Base-by-base conservation (phyloP, 192 early-diverging fungal genomes). In the Kappamyces sp. region DNA sequence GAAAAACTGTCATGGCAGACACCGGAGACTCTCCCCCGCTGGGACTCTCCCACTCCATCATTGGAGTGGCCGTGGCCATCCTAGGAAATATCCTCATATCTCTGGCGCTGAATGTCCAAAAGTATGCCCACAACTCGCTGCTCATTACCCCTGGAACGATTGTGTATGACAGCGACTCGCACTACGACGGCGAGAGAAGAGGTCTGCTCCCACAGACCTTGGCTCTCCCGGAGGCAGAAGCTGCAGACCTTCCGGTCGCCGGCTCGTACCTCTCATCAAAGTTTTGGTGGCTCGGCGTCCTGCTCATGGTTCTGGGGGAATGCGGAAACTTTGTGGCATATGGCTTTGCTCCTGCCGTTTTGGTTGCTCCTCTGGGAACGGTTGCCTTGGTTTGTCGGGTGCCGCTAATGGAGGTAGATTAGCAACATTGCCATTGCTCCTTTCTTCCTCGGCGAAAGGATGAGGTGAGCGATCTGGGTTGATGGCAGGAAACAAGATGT, bases 331-430 rank as follows among this genome's bases (percentile, higher is more conserved):
- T 68, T 41, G 48, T 75, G 66, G 86, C 86, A 1, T 88, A 88
- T 64, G 86, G 83, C 5, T 88, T 84, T 65, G 85, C 86, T 7
- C 84, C 82, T 22, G 84, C 86, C 14, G 86, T 86, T 8, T 74
- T 84, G 3, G 78, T 88, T 54, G 84, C 86, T 14, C 86, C 86
- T 0, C 58, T 88, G 32, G 86, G 86, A n/a, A 88, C 86, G 0
- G 82, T 84, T 8, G 79, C 85, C 0, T 53, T 88, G 32, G 51
- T 53, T 34, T 34, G 51, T 22, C 22, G 22, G 11, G 54, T 55
- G 31, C 35, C 5, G 5, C 14, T 38, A 5, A 39, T 55, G 30
- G 32, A 38, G 40, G 4, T 41, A 63, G 34, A 79, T 88, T 40
- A 74, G 72, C 34, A 88, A 88, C 70, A 84, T 84, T 5, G 78